phyloP scores from a whole-genome alignment of 345 rosid species.

The Hibiscus tridactylites region DNA sequence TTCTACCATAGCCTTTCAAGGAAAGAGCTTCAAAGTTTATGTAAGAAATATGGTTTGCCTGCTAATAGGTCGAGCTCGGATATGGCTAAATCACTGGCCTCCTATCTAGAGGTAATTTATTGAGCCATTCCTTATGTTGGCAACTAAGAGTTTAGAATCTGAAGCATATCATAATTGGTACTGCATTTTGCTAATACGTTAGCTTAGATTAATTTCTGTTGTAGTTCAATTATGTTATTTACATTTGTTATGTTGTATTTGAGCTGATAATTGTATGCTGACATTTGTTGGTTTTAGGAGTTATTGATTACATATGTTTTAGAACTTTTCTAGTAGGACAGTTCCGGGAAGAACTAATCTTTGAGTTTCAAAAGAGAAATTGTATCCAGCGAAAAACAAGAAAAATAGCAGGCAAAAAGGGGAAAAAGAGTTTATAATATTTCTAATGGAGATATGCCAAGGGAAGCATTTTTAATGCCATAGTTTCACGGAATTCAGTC shows the following conservation, averaged over 20 bases:
- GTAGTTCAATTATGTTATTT: background rate
- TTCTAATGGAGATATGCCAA: background rate
- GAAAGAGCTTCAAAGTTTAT: constrained; percentile 68
- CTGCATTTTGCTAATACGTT: background rate
- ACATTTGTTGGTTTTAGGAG: background rate
- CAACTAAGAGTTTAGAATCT: background rate
- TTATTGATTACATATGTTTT: no score
- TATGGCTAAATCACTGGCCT: constrained; percentile 51
- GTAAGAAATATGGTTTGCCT: constrained; percentile 64
- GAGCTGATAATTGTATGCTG: background rate
- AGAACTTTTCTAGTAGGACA: no score
- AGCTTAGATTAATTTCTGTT: background rate
- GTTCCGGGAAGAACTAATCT: no score
- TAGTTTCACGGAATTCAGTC: background rate
- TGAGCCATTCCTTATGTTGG: background rate
- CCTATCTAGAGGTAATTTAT: constrained; percentile 36
- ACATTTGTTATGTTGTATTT: background rate
- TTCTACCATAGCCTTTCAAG: constrained; percentile 40
- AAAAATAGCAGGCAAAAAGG: background rate
- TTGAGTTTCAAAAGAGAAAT: no score
- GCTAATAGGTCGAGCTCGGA: constrained; percentile 58
- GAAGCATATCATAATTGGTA: background rate
- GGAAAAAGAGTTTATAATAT: background rate
- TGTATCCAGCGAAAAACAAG: no score
- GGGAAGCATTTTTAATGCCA: background rate